A percentile compares a stretch with the other conserved stretches of the same genome.
Evolutionary conservation across 2,329 filamentous ascomycete genomes (phyloP).

Genomic region (Zelopaecilomyces penicillatus): DNA sequence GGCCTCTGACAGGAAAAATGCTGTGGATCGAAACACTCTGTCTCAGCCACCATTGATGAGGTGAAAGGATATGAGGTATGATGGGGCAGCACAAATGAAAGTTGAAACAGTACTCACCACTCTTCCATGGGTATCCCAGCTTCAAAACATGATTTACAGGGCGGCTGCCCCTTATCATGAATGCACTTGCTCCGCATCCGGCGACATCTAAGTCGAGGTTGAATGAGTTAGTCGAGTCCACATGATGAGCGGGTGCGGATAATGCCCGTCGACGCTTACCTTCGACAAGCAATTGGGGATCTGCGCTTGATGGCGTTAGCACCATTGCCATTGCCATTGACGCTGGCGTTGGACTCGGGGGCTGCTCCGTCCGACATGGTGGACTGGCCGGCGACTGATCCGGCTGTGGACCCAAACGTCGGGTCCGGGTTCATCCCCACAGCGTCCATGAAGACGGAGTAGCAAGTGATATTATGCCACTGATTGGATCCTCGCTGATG

Average conservation of each 20-base stretch:
- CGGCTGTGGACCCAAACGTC: not conserved
- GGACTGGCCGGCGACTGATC: not conserved
- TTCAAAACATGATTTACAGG: slow-evolving; percentile 43
- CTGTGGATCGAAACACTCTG: slow-evolving; percentile 21
- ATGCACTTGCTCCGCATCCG: slow-evolving; percentile 49
- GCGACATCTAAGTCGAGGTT: slow-evolving; percentile 34
- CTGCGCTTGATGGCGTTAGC: slow-evolving; percentile 34
- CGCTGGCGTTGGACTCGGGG: slow-evolving; percentile 1
- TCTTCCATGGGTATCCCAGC: slow-evolving; percentile 39
- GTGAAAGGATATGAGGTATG: not conserved
- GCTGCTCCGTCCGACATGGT: not conserved
- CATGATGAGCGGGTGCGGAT: no score
- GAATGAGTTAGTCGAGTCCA: no score
- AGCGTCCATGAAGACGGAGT: slow-evolving; percentile 5
- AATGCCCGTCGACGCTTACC: slow-evolving; percentile 26
- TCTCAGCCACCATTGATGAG: slow-evolving; percentile 3
- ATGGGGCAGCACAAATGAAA: not conserved
- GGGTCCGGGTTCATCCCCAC: slow-evolving; percentile 3
- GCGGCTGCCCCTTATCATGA: slow-evolving; percentile 38
- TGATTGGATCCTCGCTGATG: no score
- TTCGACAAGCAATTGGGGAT: slow-evolving; percentile 44
- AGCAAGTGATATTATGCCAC: no score
- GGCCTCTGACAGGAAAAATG: slow-evolving; percentile 43
- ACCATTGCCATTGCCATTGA: not conserved
- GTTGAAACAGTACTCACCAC: slow-evolving; percentile 32